phyloP scores from a whole-genome alignment of 805 yeast genomes.

The Wickerhamiella sorbophila region DNA sequence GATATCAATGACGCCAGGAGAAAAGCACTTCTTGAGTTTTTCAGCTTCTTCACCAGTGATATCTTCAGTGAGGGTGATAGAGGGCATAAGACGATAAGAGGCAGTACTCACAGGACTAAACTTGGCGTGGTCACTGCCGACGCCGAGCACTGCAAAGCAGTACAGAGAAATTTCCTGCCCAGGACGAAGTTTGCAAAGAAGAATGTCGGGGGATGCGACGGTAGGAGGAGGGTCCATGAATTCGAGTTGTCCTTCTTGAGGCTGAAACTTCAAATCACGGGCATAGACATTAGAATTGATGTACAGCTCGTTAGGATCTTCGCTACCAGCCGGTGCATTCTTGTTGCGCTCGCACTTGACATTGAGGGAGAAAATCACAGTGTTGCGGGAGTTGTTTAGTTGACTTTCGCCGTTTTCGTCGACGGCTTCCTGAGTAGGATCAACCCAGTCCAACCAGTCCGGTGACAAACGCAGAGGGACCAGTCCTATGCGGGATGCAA shows the following conservation, averaged over 20 bases:
- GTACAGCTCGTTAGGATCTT: slow-evolving; percentile 73
- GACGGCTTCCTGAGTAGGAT: slow-evolving; percentile 5
- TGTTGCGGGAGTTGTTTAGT: slow-evolving; percentile 70
- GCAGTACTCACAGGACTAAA: slow-evolving; percentile 97
- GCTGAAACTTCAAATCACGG: slow-evolving; percentile 73
- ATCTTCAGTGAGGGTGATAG: slow-evolving; percentile 44
- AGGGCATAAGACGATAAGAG: slow-evolving; percentile 83
- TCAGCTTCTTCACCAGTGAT: slow-evolving; percentile 64
- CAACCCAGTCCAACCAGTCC: slow-evolving; percentile 69
- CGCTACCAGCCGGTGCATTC: slow-evolving; percentile 60
- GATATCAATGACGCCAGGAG: slow-evolving; percentile 80
- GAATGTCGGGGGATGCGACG: slow-evolving; percentile 67
- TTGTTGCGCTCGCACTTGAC: slow-evolving; percentile 77
- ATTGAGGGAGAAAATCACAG: slow-evolving; percentile 68
- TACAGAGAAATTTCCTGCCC: slow-evolving; percentile 89
- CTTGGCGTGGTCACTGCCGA: slow-evolving; percentile 93
- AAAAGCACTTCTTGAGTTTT: slow-evolving; percentile 79
- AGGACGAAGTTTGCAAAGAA: slow-evolving; percentile 85
- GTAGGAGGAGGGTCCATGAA: slow-evolving; percentile 47
- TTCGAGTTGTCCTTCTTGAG: slow-evolving; percentile 77
- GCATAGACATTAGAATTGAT: slow-evolving; percentile 82
- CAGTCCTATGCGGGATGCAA: slow-evolving; percentile 89
- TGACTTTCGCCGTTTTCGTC: slow-evolving; percentile 13
- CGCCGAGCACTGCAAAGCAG: slow-evolving; percentile 82
- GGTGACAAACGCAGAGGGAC: slow-evolving; percentile 87